phyloP scores from a whole-genome alignment of 306 rosid species.

The Adenanthera pavonina region DNA sequence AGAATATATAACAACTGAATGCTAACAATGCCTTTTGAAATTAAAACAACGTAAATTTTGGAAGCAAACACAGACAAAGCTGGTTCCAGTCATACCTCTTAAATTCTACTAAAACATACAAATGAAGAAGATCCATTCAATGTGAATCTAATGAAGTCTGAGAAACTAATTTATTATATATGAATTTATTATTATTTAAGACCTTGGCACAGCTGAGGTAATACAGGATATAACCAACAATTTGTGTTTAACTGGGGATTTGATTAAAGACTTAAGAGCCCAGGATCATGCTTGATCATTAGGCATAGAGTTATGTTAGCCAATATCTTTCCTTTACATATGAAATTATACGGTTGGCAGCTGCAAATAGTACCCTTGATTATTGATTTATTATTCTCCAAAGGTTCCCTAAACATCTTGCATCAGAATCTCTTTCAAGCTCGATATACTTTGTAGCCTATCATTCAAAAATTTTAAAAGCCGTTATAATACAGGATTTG shows the following conservation, averaged over 20 bases:
- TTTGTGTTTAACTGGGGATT: not conserved
- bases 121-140: slow-evolving; percentile 1
- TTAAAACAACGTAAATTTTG: slow-evolving; percentile 6
- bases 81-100: not conserved
- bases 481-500: not conserved
- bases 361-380: not conserved
- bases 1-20: slow-evolving; percentile 12
- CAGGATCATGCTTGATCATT: not conserved
- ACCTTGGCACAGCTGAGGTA: not conserved
- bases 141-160: not conserved
- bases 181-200: not conserved
- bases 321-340: not conserved
- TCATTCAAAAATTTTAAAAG: not conserved
- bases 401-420: not conserved
- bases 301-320: not conserved
- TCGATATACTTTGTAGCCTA: not conserved
- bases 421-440: not conserved
- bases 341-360: not conserved
- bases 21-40: slow-evolving; percentile 17
- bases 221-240: not conserved
- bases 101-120: not conserved
- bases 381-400: not conserved
- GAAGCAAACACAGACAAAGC: slow-evolving; percentile 7
- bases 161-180: not conserved
- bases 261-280: not conserved